Percentiles rank a stretch among this genome's conserved stretches.
Evolutionary conservation across 1,284 basidiomycete species (phyloP).

Genomic region (Papiliotrema nemorosa): DNA sequence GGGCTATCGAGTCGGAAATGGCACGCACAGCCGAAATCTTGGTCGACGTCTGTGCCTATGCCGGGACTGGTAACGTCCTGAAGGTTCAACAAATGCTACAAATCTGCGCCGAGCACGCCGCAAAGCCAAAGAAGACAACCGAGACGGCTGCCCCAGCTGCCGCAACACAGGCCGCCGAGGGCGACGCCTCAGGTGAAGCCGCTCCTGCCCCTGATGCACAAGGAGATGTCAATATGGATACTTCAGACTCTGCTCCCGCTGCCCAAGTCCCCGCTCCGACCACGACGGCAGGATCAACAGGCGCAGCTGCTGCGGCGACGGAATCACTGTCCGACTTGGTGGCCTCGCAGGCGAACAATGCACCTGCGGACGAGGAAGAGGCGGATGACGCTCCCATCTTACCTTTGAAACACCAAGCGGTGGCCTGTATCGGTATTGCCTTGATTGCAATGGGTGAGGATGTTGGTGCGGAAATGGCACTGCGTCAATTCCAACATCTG

Average conservation of each 20-base stretch:
- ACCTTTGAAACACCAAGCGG: constrained; percentile 84
- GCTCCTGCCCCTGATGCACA: no score
- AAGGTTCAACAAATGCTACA: constrained; percentile 92
- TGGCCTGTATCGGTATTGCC: constrained; percentile 91
- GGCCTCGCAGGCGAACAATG: background rate
- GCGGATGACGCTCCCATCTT: constrained; percentile 57
- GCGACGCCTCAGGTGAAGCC: constrained; percentile 16
- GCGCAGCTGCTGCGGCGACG: constrained; percentile 10
- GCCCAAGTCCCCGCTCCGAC: constrained; percentile 3
- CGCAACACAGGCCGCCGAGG: constrained; percentile 4
- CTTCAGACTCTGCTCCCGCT: constrained; percentile 7
- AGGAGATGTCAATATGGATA: constrained; percentile 35
- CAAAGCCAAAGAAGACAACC: constrained; percentile 48
- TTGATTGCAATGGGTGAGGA: constrained; percentile 98
- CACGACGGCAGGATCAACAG: constrained; percentile 9
- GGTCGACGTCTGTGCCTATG: constrained; percentile 91
- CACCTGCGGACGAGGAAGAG: constrained; percentile 26
- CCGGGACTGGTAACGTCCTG: constrained; percentile 92
- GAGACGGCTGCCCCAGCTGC: constrained; percentile 6
- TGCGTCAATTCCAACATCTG: constrained; percentile 90
- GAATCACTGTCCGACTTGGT: constrained; percentile 2
- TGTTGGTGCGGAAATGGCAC: constrained; percentile 93
- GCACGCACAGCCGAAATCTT: constrained; percentile 87
- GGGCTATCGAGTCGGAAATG: constrained; percentile 90
- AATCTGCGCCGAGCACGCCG: constrained; percentile 86